Percentiles rank a stretch among this genome's conserved stretches.
These are phyloP conservation scores for Penicillium chermesinum DNA, from an alignment of 495 filamentous ascomycete species.

Conservation along the genomic window DNA sequence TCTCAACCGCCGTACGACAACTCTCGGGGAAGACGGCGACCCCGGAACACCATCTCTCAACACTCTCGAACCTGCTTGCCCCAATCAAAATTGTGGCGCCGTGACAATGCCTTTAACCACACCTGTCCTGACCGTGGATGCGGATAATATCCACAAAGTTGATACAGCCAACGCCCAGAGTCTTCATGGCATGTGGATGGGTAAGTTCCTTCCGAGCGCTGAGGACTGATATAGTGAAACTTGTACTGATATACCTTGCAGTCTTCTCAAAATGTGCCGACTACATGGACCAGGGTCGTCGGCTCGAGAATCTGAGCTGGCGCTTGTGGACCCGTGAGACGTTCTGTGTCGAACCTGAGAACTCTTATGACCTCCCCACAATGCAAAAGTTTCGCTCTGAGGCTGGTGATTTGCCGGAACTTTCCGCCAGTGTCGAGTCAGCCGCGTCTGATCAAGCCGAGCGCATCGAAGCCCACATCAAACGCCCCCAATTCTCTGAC, in stretches of 20 bases:
- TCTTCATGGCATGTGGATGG: conserved; percentile 96
- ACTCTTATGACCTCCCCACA: conserved; percentile 41
- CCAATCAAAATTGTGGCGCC: conserved; percentile 19
- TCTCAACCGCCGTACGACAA: conserved; percentile 47
- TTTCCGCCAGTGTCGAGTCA: conserved; percentile 91
- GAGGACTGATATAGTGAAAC: too few relatives aligned
- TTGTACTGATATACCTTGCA: conserved; percentile 30
- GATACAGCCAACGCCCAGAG: conserved; percentile 90
- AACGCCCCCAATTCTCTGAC: conserved; percentile 44
- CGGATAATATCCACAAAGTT: conserved; percentile 84
- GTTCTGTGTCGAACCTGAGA: conserved; percentile 81
- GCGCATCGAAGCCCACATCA: conserved; percentile 60
- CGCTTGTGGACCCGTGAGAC: conserved; percentile 93
- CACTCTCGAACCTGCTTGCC: not conserved
- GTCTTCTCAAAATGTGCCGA: conserved; percentile 95
- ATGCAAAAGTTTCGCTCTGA: conserved; percentile 41
- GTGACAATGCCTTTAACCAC: conserved; percentile 59
- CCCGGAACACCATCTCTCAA: conserved; percentile 34
- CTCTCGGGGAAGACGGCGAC: conserved; percentile 50
- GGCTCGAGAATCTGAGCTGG: conserved; percentile 95
- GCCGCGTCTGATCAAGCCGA: conserved; percentile 67
- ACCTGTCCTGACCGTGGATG: conserved; percentile 76
- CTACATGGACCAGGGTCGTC: conserved; percentile 85
- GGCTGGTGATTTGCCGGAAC: conserved; percentile 63
- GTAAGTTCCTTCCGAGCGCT: conserved; percentile 52